Base-by-base conservation (phyloP, 176 grass and related monocot species). In the barley (Hordeum vulgare) region DNA sequence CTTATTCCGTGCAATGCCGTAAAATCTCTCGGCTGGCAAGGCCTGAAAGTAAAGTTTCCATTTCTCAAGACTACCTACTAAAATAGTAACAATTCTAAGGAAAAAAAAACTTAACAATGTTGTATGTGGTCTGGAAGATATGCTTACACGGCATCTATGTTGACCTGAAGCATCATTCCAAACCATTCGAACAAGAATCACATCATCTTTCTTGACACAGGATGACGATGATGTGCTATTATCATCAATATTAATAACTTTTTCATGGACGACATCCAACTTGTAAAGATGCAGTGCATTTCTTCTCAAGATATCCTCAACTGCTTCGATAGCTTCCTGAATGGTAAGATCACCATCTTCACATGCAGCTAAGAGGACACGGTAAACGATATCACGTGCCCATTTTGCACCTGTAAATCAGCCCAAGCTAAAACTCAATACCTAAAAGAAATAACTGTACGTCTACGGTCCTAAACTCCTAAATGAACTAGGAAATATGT, bases 131-230 rank as follows among this genome's bases (percentile, higher is more conserved):
- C 29, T 35, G 40, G 77, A 87, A 85, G 36, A 76, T 62, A 63
- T 86, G 80, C 90, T 98, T 79, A 98, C 96, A 69, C 96, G 92
- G 23, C 96, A 98, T 91, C 96, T 88, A 86, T 90, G 56, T 95
- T 98, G 92, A 75, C 86, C 96, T 74, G 96, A 98, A 83, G 88
- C 73, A 93, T 98, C 96, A 27, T 42, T 80, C 96, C 96, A 98
- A 71, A 95, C 71, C 18, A 98, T 82, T 74, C 96, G 96, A 74
- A 98, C 92, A 80, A 98, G 95, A 67, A 91, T 61, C 29, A 93
- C 42, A 44, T 44, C 60, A 61, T 92, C 86, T 81, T 89, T 61
- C 72, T 63, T 66, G 60, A 73, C 59, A 54, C 44, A 67, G 79
- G 72, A 90, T 57, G 42, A 44, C 42, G 68, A 81, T 11, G 86